These are phyloP conservation scores for Acanthamoeba divionensis DNA, from an alignment of 208 protist genomes.

Conservation along the genomic window DNA sequence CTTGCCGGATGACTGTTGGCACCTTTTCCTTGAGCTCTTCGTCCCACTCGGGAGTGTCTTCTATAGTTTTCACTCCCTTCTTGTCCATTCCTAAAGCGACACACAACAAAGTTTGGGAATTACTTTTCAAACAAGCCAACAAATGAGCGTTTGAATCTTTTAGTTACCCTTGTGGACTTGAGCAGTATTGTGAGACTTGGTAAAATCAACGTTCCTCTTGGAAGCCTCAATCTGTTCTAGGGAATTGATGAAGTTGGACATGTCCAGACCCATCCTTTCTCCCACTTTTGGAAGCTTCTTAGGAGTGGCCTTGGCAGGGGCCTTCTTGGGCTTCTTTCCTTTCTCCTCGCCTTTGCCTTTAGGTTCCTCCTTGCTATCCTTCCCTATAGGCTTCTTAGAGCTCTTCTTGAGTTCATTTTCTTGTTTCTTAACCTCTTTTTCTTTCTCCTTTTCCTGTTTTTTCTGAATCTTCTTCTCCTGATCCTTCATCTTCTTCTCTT, in stretches of 20 bases:
- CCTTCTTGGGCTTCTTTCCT: not conserved
- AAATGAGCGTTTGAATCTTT: too few species aligned
- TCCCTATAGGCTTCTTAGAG: not conserved
- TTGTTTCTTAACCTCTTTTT: not conserved
- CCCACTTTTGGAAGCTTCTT: constrained; percentile 13
- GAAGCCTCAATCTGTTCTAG: constrained; percentile 23
- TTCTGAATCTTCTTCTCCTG: not conserved
- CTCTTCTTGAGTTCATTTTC: not conserved
- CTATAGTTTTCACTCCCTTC: constrained; percentile 13
- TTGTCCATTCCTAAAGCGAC: too few species aligned
- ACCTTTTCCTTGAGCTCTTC: constrained; percentile 5
- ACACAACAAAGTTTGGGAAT: too few species aligned
- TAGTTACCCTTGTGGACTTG: not conserved
- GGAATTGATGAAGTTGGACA: constrained; percentile 4
- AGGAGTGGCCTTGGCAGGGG: constrained; percentile 8
- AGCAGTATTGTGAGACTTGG: constrained; percentile 3
- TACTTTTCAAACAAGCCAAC: too few species aligned
- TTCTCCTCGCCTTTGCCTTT: not conserved
- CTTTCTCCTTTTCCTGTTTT: not conserved
- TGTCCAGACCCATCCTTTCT: too few species aligned
- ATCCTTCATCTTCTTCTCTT: not conserved
- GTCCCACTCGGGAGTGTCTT: constrained; percentile 30
- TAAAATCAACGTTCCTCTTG: constrained; percentile 27
- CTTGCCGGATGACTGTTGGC: not conserved
- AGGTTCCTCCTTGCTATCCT: not conserved